Base-by-base conservation (phyloP, 805 yeast genomes). In the Yamadazyma tumulicola region DNA sequence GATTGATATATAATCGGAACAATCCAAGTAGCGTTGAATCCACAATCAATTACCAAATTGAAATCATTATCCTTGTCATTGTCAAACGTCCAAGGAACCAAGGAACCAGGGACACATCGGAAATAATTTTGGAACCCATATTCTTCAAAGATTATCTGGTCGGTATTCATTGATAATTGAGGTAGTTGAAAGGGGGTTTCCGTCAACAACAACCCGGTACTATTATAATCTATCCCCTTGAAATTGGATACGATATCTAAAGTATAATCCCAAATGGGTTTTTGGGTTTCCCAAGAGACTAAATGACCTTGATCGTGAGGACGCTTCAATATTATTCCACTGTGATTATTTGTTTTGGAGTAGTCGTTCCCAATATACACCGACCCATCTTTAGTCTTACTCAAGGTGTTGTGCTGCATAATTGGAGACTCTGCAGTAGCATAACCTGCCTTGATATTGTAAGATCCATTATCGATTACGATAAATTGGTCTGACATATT, bases 141-240 rank as follows among this genome's bases (percentile, higher is more conserved):
- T 52, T 93, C 97, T 57, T 93, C 99, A 61, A 94, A 91, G 0
- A 93, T 74, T 0, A 93, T 83, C 59, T 88, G 96, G 55, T 93
- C 97, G 11, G 86, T 82, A 55, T 84, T 84, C 46, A 79, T 79
- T 23, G 94, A 84, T 20, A 91, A 67, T 34, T 79, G 81, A 2
- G 96, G 93, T 20, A 91, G 61, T 33, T 87, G 83, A 52, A 82
- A 79, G 16, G 95, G 91, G 4, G 86, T 67, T 49, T 93, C 97
- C 2, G 89, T 79, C 31, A 85, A 68, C 0, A 88, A 67, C 26
- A 93, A 64, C 37, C 82, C 77, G 2, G 75, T 62, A 1, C 31
- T 19, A 8, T 45, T 26, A 2, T 51, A 45, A 31, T 54, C 57
- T 5, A 16, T 18, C 15, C 42, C 49, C 11, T 43, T 35, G 7